Evolutionary conservation across 352 stramenopile genomes (phyloP), one percentile per base, ranked within the genome.

Genomic region (Peronospora destructor): DNA sequence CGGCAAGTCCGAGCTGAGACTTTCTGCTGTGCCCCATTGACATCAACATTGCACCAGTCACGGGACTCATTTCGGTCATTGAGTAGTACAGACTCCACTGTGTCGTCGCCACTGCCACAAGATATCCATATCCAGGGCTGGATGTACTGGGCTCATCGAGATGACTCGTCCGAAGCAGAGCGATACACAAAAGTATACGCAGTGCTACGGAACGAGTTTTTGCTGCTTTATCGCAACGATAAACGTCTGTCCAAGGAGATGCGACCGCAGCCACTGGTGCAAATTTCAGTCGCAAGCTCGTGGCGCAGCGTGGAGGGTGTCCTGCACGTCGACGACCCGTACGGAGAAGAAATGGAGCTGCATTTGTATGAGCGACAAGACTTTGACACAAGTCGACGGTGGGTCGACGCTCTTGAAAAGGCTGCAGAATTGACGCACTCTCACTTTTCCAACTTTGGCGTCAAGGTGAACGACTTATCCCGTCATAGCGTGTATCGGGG

Each of bases 151-250:
- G 71, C 71, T 12, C 71, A 68, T 28, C 37, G 25, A 21, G 64
- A 72, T 0, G 50, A 68, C 43, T 36, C 8, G 41, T 45, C 14
- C 6, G 61, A 82, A 28, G 46, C 43, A 4, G 50, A 76, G 21
- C 74, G 74, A 35, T 88, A 75, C 68, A 83, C 71, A 37, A 88
- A 88, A 47, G 77, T 88, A 13, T 86, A 71, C 53, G 74, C 70
- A 7, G 72, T 88, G 19, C 56, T 86, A 37, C 73, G 73, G 30
- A 84, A 84, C 43, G 68, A 88, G 55, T 76, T 84, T 33, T 47
- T 88, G 32, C 73, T 78, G 63, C 68, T 88, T 26, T 74, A 71
- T 51, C 66, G 66, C 53, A 84, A 51, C 49, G 72, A 78, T 67
- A 52, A 74, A 52, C 35, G 68, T 42, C 51, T 61, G 43, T 59